Evolutionary conservation across 2,329 filamentous ascomycete genomes (phyloP), one percentile per base, ranked within the genome.

Genomic region (Cordyceps fumosorosea): DNA sequence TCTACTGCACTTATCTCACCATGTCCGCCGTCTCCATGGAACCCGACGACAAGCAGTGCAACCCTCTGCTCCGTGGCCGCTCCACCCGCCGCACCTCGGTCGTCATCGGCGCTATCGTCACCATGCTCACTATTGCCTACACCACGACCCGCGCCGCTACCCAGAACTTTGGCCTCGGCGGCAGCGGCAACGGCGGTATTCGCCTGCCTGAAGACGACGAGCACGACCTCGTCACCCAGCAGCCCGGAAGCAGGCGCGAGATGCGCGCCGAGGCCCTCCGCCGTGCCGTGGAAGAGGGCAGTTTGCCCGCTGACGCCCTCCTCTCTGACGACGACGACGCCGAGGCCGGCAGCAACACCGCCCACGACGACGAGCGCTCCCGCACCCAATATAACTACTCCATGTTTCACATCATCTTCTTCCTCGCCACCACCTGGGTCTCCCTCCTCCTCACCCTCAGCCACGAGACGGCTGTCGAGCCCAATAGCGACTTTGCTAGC

Each of bases 21-120:
- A 91, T 99, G 87, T 97, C 93, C 2, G 95, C 95, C 29, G 95
- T 99, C 1, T 96, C 92, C 61, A 98, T 99, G 95, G 93, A 99
- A 70, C 95, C 95, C 0, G 93, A 98, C 74, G 79, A 97, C 78
- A 89, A 90, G 69, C 84, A 90, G 66, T 99, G 95, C 84, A 99
- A 99, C 76, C 95, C 95, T 10, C 82, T 99, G 37, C 82, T 97
- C 64, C 87, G 85, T 59, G 93, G 92, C 8, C 89, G 90, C 65
- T 92, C 91, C 64, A 95, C 93, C 11, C 86, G 95, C 65, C 96
- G 90, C 8, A 95, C 92, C 1, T 96, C 92, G 32, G 87, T 98
- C 64, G 86, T 99, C 55, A 85, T 99, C 66, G 95, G 95, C 64
- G 95, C 95, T 34, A 88, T 99, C 66, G 91, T 96, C 60, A 99